Base-by-base conservation (phyloP, 768 basidiomycete species). In the Mycena haematopus region DNA sequence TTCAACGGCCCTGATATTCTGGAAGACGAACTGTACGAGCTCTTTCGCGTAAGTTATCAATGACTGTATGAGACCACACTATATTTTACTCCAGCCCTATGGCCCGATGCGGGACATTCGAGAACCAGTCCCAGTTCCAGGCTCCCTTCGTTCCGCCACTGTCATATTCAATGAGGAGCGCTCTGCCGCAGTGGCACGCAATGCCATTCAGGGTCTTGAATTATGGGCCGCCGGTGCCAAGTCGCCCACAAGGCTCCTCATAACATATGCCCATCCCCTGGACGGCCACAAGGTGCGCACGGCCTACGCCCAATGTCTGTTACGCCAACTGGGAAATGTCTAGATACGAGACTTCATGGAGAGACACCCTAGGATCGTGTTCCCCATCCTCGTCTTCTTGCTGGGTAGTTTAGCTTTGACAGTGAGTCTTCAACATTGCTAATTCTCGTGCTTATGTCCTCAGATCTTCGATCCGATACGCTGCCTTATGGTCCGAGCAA, bases 381-480 rank as follows among this genome's bases (percentile, higher is more conserved):
- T 95, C 3, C 94, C 95, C 0, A 74, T 95, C 19, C 62, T 95
- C 2, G 84, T 95, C 45, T 97, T 98, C 74, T 76, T 99, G 2
- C 73, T 99, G n/a, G 96, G 95, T 13, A 89, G 90, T 2, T 68
- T 99, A 38, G 93, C 93, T 22, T 97, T 96, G 72, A 90, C 92
- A 7, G 94, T 93, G 65, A 62, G 87, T 76, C 58, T 42, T 47
- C 24, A 22, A 8, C 40, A 17, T 27, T 11, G n/a, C 9, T 19
- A 55, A 45, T 46, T 35, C 56, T n/a, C 46, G 33, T 46, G 13
- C 38, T 61, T 15, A 54, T n/a, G 6, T 36, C 62, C 9, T 0
- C 64, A 96, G 91, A 85, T 98, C 54, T 97, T 98, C 70, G 95
- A 98, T 74, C 95, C 95, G 2, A 84, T 99, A 44, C 89, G 96